phyloP scores from a whole-genome alignment of 2,329 filamentous ascomycete genomes.

The Penicillium hordei region DNA sequence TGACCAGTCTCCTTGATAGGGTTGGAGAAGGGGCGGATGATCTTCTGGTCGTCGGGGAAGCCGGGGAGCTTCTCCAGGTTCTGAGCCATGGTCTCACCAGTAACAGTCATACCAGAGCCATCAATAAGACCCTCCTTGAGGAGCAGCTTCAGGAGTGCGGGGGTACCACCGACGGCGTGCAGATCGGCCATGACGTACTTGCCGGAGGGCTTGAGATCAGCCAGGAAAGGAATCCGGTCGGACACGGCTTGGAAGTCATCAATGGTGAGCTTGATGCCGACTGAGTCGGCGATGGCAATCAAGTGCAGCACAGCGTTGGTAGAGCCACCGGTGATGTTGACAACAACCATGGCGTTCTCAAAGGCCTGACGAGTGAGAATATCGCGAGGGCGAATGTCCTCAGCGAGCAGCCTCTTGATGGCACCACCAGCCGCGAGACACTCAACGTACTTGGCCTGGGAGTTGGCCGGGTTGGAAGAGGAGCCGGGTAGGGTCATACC shows the following conservation, averaged over 20 bases:
- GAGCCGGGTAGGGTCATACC: conserved; percentile 80
- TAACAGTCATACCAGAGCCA: conserved; percentile 61
- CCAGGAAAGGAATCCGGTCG: conserved; percentile 74
- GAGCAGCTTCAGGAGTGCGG: conserved; percentile 58
- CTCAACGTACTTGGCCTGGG: conserved; percentile 68
- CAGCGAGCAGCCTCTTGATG: conserved; percentile 70
- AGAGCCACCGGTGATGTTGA: conserved; percentile 79
- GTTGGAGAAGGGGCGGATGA: conserved; percentile 66
- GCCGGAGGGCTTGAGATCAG: conserved; percentile 76
- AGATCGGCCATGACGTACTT: conserved; percentile 63
- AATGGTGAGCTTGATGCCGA: conserved; percentile 77
- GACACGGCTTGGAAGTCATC: conserved; percentile 85
- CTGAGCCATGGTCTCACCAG: conserved; percentile 59
- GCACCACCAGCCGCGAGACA: conserved; percentile 70
- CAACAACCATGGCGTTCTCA: conserved; percentile 80
- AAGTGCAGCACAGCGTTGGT: conserved; percentile 84
- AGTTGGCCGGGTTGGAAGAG: conserved; percentile 75
- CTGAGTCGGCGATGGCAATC: conserved; percentile 78
- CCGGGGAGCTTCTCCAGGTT: conserved; percentile 60
- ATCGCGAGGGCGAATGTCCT: conserved; percentile 75
- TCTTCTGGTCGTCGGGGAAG: conserved; percentile 68
- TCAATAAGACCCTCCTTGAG: conserved; percentile 60
- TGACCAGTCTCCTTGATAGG: conserved; percentile 71
- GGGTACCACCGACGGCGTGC: conserved; percentile 58
- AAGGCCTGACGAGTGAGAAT: conserved; percentile 79